Percentiles rank a stretch among this genome's conserved stretches.
Evolutionary conservation across 441 rosid genomes (phyloP).

Genomic region (Adansonia grandidieri): DNA sequence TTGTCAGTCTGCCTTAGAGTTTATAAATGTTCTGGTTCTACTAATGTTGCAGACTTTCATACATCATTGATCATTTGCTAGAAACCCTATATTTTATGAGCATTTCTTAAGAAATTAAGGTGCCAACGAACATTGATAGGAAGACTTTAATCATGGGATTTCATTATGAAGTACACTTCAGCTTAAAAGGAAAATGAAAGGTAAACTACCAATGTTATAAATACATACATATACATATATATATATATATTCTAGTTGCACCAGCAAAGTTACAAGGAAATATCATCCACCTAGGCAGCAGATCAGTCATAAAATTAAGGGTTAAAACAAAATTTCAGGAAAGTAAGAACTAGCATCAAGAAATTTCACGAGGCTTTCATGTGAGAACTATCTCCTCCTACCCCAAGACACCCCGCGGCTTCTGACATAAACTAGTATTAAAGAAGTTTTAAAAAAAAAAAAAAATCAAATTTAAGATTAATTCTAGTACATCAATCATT

Average conservation of each 20-base stretch:
- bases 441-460: neutral
- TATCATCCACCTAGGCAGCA: neutral
- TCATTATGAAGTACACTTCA: neutral
- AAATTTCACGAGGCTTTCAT: neutral
- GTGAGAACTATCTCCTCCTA: neutral
- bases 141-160: conserved; percentile 6
- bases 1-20: neutral
- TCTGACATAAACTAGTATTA: neutral
- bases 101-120: neutral
- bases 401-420: neutral
- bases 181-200: neutral
- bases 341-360: neutral
- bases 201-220: neutral
- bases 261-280: neutral
- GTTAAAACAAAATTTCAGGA: neutral
- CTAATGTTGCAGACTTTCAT: neutral
- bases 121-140: neutral
- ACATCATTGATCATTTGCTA: neutral
- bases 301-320: conserved; percentile 4
- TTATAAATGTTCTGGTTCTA: neutral
- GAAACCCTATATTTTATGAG: conserved; percentile 21
- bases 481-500: conserved; percentile 7
- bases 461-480: neutral
- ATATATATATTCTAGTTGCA: neutral
- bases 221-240: no score